A percentile compares a stretch with the other conserved stretches of the same genome.
Evolutionary conservation across 1,139 yeast species (phyloP).

Genomic region (Pichiaceae sp.): DNA sequence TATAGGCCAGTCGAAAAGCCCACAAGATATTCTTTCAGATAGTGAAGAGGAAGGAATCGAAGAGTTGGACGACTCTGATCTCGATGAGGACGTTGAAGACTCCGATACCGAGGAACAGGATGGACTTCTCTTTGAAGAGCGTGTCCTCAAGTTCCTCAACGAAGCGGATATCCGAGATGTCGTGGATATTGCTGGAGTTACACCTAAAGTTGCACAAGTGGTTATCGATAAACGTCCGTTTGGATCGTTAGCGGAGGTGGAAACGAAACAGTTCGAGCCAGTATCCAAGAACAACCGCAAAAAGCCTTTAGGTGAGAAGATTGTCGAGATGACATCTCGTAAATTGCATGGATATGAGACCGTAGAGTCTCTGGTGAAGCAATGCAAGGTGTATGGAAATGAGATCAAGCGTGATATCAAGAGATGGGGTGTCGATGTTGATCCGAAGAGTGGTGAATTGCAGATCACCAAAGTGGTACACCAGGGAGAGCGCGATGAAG

Average conservation of each 20-base stretch:
- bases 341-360: constrained; percentile 87
- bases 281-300: constrained; percentile 32
- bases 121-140: constrained; percentile 46
- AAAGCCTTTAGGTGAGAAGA: constrained; percentile 66
- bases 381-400: constrained; percentile 73
- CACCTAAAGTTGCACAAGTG: constrained; percentile 56
- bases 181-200: constrained; percentile 68
- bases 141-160: constrained; percentile 71
- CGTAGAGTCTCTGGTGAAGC: constrained; percentile 79
- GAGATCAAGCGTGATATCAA: constrained; percentile 64
- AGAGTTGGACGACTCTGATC: constrained; percentile 20
- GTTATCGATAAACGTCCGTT: constrained; percentile 67
- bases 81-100: constrained; percentile 29
- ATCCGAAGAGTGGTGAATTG: constrained; percentile 50
- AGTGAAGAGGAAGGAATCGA: constrained; percentile 4
- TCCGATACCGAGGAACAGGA: constrained; percentile 37
- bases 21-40: background rate
- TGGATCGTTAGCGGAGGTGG: constrained; percentile 41
- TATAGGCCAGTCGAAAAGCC: background rate
- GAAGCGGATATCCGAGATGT: constrained; percentile 68
- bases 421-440: constrained; percentile 77
- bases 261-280: constrained; percentile 40
- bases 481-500: constrained; percentile 26
- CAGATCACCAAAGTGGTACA: constrained; percentile 40
- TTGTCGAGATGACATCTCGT: constrained; percentile 60